phyloP scores from a whole-genome alignment of 495 filamentous ascomycete genomes.

The Aspergillus taichungensis region DNA sequence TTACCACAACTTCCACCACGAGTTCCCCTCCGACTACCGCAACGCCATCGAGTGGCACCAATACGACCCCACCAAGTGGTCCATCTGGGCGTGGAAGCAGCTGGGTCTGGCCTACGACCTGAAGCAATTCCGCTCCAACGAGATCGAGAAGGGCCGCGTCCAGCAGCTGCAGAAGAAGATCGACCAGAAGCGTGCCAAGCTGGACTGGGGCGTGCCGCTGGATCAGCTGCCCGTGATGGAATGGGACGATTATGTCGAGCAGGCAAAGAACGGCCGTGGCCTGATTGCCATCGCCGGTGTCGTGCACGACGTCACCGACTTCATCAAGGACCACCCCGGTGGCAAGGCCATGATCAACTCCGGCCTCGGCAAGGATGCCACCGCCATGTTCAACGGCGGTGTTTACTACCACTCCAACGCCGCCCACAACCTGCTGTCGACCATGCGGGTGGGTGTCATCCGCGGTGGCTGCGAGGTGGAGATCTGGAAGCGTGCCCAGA shows the following conservation, averaged over 20 bases:
- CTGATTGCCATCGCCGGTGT: constrained; percentile 88
- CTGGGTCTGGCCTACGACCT: constrained; percentile 89
- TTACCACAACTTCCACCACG: constrained; percentile 99
- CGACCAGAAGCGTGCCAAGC: constrained; percentile 82
- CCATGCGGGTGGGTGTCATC: constrained; percentile 93
- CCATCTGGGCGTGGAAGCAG: constrained; percentile 90
- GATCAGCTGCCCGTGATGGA: constrained; percentile 92
- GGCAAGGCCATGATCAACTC: constrained; percentile 91
- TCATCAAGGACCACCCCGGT: constrained; percentile 96
- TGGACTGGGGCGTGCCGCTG: constrained; percentile 94
- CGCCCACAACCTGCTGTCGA: constrained; percentile 93
- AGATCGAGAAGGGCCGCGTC: constrained; percentile 97
- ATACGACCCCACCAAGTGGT: constrained; percentile 99
- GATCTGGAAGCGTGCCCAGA: constrained; percentile 94
- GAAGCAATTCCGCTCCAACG: constrained; percentile 95
- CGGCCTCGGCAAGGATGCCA: constrained; percentile 94
- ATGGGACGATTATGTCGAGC: constrained; percentile 90
- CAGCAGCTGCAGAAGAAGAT: constrained; percentile 99
- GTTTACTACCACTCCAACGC: constrained; percentile 98
- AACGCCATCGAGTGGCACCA: constrained; percentile 98
- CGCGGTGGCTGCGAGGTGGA: constrained; percentile 96
- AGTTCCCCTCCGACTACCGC: constrained; percentile 98
- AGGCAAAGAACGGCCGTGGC: constrained; percentile 79
- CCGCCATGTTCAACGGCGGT: constrained; percentile 98
- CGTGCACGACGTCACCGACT: constrained; percentile 88